These are phyloP conservation scores for Calycina marina DNA, from an alignment of 2,329 filamentous ascomycete species.

Conservation along the genomic window DNA sequence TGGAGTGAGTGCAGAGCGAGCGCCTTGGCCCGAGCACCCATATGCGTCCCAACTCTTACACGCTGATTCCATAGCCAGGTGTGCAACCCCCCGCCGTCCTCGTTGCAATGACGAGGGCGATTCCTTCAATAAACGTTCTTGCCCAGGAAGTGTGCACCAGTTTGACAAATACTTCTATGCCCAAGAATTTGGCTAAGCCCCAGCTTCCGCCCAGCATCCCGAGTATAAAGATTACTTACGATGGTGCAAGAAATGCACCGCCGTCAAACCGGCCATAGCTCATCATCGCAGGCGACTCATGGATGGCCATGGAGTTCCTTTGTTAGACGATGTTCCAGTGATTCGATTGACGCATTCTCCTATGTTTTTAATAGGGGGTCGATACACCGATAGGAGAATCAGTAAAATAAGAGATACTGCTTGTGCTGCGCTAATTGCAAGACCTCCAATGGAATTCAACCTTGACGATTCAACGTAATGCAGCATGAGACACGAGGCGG, in stretches of 20 bases:
- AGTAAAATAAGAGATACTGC: constrained; percentile 37
- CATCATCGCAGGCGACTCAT: too few relatives aligned
- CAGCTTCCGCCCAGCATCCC: constrained; percentile 30
- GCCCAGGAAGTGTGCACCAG: constrained; percentile 21
- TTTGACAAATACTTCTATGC: constrained; percentile 8
- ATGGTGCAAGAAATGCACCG: too few relatives aligned
- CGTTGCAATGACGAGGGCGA: constrained; percentile 42
- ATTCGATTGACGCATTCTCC: constrained; percentile 35
- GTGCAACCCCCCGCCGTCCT: constrained; percentile 50
- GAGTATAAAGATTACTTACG: constrained; percentile 35
- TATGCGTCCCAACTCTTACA: too few relatives aligned
- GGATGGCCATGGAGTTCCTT: constrained; percentile 1
- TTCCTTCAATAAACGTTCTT: constrained; percentile 35
- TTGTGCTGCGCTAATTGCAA: constrained; percentile 43
- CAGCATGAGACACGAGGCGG: neutral
- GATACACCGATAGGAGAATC: constrained; percentile 44
- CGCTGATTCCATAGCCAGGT: constrained; percentile 51
- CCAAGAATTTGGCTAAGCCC: constrained; percentile 4
- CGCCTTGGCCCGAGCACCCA: too few relatives aligned
- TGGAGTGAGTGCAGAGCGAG: too few relatives aligned
- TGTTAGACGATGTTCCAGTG: constrained; percentile 16
- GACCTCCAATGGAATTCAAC: constrained; percentile 29
- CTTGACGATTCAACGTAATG: neutral
- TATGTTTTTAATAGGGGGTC: constrained; percentile 41
- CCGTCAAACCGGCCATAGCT: too few relatives aligned